Evolutionary conservation across 495 filamentous ascomycete species (phyloP), one percentile per base, ranked within the genome.

Genomic region (Achaetomiella virescens): DNA sequence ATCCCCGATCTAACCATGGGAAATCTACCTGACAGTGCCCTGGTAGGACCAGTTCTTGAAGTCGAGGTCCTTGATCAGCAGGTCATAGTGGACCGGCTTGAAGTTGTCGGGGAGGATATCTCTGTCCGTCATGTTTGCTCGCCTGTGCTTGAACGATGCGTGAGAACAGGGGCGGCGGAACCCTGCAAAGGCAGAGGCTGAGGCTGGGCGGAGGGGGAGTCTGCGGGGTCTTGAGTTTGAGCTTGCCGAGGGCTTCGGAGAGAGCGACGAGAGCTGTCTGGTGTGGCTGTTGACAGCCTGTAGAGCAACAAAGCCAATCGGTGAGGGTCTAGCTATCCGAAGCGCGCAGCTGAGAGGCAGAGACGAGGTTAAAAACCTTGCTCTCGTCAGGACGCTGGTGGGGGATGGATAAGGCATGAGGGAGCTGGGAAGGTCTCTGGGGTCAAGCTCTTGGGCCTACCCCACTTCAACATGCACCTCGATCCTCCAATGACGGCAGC

Each of bases 61-160:
- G 72, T 96, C 84, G 53, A 98, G 67, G 58, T 91, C 85, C 66
- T 77, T 84, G 51, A 98, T 81, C 22, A 84, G 88, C 52, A 98
- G 79, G 64, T 83, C 76, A 73, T 98, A 98, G 69, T 96, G 87
- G 55, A 78, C 75, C 0, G 93, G 90, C 69, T 91, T 93, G 66
- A 90, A 82, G 62, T 83, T 86, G 60, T 66, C 69, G 27, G 72
- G 77, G 54, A 82, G 76, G 44, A 78, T 73, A 49, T 82, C 79
- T 59, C 79, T 70, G 66, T 80, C 79, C 24, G 72, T 65, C 72
- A 79, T 75, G 64, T 66, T 72, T 63, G 62, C 51, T 48, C 50
- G 53, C 21, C 55, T 44, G 50, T 57, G 54, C 40, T 25, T 41
- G 43, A 56, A 55, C 1, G 63, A 54, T 1, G 58, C 43, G 63